These are phyloP conservation scores for Capsicum pubescens DNA, from an alignment of 257 asterid genomes.

Conservation along the genomic window DNA sequence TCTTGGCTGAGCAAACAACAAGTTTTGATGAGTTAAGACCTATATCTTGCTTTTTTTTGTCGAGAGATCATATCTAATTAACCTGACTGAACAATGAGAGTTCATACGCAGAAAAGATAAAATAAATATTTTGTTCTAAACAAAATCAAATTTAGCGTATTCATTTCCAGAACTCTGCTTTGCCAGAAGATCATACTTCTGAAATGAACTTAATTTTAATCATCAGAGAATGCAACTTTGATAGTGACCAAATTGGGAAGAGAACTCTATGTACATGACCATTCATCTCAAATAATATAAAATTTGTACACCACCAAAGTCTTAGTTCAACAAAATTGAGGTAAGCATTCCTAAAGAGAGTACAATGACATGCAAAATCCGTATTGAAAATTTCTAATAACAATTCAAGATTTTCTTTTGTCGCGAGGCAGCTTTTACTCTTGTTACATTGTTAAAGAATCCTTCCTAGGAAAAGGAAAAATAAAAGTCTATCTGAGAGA, in stretches of 20 bases:
- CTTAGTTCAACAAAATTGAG: background rate
- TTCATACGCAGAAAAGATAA: too few species aligned
- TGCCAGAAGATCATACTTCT: background rate
- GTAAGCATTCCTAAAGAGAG: background rate
- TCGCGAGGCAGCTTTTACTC: background rate
- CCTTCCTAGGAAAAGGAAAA: background rate
- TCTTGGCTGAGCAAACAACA: background rate
- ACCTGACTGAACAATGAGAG: too few species aligned
- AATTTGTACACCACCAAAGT: background rate
- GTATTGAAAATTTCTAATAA: background rate
- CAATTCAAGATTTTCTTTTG: background rate
- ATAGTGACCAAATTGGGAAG: background rate
- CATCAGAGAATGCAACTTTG: background rate
- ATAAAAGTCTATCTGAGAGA: background rate
- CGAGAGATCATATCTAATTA: background rate
- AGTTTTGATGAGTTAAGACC: background rate
- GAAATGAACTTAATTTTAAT: background rate
- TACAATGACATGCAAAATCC: background rate
- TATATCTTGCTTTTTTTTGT: background rate
- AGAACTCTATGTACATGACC: background rate
- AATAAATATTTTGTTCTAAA: too few species aligned
- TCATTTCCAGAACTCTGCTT: background rate
- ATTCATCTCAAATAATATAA: background rate
- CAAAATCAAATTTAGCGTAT: background rate
- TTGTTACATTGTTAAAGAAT: background rate